phyloP scores from a whole-genome alignment of 1,284 basidiomycete genomes.

The Sanguinoderma infundibulare region DNA sequence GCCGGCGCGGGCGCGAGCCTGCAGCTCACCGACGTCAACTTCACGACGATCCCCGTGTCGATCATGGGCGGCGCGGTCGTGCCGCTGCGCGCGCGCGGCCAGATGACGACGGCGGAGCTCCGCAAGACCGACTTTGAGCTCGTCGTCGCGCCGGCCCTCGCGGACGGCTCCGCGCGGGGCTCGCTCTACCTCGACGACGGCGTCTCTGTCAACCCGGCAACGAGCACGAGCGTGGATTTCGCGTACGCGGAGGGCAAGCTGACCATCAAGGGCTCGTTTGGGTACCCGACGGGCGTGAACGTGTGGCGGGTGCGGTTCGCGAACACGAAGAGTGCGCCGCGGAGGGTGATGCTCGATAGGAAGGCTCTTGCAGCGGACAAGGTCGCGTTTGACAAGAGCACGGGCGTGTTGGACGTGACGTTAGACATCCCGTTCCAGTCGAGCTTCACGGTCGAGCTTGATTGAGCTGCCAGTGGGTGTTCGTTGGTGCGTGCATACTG shows the following conservation, averaged over 20 bases:
- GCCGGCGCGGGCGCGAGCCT: slow-evolving; percentile 52
- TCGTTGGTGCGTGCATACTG: too few relatives aligned
- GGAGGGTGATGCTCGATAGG: slow-evolving; percentile 41
- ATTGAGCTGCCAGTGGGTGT: slow-evolving; percentile 6
- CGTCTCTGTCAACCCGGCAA: slow-evolving; percentile 50
- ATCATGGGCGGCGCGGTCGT: slow-evolving; percentile 63
- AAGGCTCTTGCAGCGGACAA: slow-evolving; percentile 17
- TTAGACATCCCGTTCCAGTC: slow-evolving; percentile 42
- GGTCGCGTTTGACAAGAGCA: slow-evolving; percentile 39
- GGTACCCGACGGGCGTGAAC: slow-evolving; percentile 48
- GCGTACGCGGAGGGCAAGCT: slow-evolving; percentile 47
- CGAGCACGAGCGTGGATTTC: slow-evolving; percentile 51
- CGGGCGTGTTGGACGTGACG: slow-evolving; percentile 46
- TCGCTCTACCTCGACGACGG: slow-evolving; percentile 68
- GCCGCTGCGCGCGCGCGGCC: slow-evolving; percentile 54
- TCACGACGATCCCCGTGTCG: slow-evolving; percentile 63
- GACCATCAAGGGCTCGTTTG: slow-evolving; percentile 54
- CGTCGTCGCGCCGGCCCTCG: slow-evolving; percentile 55
- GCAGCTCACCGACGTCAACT: slow-evolving; percentile 52
- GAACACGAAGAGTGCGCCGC: slow-evolving; percentile 41
- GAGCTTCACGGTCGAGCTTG: slow-evolving; percentile 39
- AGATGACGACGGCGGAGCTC: slow-evolving; percentile 64
- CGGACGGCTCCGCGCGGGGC: slow-evolving; percentile 52
- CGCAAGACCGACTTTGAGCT: slow-evolving; percentile 64
- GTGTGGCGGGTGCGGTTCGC: slow-evolving; percentile 50